Percentiles rank a stretch among this genome's conserved stretches.
Evolutionary conservation across 306 rosid genomes (phyloP).

Genomic region (Begonia peltatifolia): DNA sequence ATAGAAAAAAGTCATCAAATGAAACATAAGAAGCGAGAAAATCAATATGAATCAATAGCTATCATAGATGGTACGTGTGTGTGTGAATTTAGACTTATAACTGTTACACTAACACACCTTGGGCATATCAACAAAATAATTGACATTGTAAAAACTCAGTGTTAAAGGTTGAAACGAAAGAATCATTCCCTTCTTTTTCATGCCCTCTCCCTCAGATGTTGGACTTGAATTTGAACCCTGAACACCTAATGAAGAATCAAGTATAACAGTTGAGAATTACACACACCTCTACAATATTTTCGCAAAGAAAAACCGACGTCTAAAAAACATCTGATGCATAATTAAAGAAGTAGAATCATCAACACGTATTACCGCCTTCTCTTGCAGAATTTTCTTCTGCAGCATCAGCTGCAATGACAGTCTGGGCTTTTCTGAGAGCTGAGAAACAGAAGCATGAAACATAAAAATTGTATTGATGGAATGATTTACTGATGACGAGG

Average conservation of each 20-base stretch:
- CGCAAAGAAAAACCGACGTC: no score
- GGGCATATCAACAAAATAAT: constrained; percentile 81
- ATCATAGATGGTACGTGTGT: no score
- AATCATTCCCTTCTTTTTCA: constrained; percentile 62
- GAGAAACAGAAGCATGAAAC: constrained; percentile 6
- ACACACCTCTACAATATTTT: no score
- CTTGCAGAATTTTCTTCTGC: constrained; percentile 20
- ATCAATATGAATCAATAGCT: no score
- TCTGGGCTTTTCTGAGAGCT: constrained; percentile 49
- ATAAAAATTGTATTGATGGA: constrained; percentile 6
- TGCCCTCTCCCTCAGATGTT: constrained; percentile 12
- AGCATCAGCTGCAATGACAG: constrained; percentile 32
- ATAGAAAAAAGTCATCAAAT: neutral
- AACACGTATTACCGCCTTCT: no score
- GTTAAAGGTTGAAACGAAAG: constrained; percentile 86
- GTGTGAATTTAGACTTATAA: no score
- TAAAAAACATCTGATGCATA: no score
- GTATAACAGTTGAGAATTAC: constrained; percentile 1
- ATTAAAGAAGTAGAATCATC: no score
- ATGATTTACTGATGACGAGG: no score
- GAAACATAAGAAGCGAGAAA: no score
- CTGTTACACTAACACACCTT: constrained; percentile 24
- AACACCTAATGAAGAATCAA: constrained; percentile 21
- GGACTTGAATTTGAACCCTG: constrained; percentile 8
- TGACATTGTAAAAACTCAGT: constrained; percentile 78